Base-by-base conservation (phyloP, 768 basidiomycete genomes). In the Naganishia vaughanmartiniae region DNA sequence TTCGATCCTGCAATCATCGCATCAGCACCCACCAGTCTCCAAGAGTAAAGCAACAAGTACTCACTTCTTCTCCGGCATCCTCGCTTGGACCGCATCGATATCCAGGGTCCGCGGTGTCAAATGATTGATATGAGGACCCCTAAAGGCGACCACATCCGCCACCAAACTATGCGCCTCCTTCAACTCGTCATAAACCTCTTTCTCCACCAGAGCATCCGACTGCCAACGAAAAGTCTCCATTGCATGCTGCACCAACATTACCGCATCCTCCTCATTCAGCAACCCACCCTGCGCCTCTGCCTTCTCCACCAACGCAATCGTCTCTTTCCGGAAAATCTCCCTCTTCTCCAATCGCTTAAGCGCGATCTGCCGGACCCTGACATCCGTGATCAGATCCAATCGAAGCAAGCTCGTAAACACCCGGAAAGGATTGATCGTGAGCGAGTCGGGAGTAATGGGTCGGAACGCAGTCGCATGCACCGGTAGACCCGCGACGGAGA, bases 381-480 rank as follows among this genome's bases (percentile, higher is more conserved):
- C 15, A 53, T 76, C 74, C 46, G 66, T 26, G 36, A 79, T 76
- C 31, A 80, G 73, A 12, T 80, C 77, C 0, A 70, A 70, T 28
- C 78, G 72, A 5, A 80, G 71, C 19, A 80, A 65, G 14, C 75
- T 76, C 10, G 76, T 77, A 55, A 80, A 80, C 19, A 80, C 73
- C 0, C 78, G 73, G 54, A 80, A 80, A 19, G 78, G 78, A 55
- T 80, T 78, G 54, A 51, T 57, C 21, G 72, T 71, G 4, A 80
- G 72, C 1, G 78, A 72, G 6, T 54, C 51, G 9, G 55, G 53
- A 34, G 72, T 71, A 19, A 74, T 48, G 5, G 77, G 76, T 34
- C 78, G 66, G 70, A 80, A 80, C 24, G 78, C 77, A 19, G 78
- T 80, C 0, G 78, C 74, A 55, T 80, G 78, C 1, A 80, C 77